phyloP scores from a whole-genome alignment of 495 filamentous ascomycete species.

The Penicillium dipodomyicola region DNA sequence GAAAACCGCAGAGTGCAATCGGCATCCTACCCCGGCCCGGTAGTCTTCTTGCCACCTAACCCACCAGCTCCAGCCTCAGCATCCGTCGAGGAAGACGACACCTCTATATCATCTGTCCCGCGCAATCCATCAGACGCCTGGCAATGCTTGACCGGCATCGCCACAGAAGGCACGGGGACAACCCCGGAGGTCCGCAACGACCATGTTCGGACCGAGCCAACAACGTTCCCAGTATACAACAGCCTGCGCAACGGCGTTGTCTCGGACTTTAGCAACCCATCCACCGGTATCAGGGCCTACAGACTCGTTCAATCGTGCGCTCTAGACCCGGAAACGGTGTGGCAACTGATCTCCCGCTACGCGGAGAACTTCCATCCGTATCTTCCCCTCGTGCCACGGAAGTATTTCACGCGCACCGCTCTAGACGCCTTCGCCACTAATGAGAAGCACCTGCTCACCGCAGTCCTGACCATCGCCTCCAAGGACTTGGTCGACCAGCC shows the following conservation, averaged over 20 bases:
- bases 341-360: slow-evolving; percentile 52
- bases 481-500: slow-evolving; percentile 58
- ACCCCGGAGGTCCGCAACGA: slow-evolving; percentile 22
- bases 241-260: slow-evolving; percentile 31
- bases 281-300: slow-evolving; percentile 46
- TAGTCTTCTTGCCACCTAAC: slow-evolving; percentile 39
- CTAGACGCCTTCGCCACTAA: slow-evolving; percentile 49
- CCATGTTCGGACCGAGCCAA: slow-evolving; percentile 23
- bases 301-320: slow-evolving; percentile 49
- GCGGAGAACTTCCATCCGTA: slow-evolving; percentile 59
- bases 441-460: slow-evolving; percentile 60
- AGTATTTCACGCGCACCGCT: slow-evolving; percentile 50
- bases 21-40: slow-evolving; percentile 37
- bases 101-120: slow-evolving; percentile 42
- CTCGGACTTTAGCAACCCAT: slow-evolving; percentile 28
- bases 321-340: slow-evolving; percentile 47
- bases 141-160: slow-evolving; percentile 46
- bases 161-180: slow-evolving; percentile 32
- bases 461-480: slow-evolving; percentile 60
- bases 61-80: slow-evolving; percentile 29
- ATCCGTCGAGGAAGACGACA: slow-evolving; percentile 43
- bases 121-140: slow-evolving; percentile 50
- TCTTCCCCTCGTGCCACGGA: slow-evolving; percentile 57
- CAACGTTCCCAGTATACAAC: slow-evolving; percentile 29
- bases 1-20: slow-evolving; percentile 29